A percentile compares a stretch with the other conserved stretches of the same genome.
phyloP scores from a whole-genome alignment of 2,329 filamentous ascomycete species.

The Fonsecaea multimorphosa region DNA sequence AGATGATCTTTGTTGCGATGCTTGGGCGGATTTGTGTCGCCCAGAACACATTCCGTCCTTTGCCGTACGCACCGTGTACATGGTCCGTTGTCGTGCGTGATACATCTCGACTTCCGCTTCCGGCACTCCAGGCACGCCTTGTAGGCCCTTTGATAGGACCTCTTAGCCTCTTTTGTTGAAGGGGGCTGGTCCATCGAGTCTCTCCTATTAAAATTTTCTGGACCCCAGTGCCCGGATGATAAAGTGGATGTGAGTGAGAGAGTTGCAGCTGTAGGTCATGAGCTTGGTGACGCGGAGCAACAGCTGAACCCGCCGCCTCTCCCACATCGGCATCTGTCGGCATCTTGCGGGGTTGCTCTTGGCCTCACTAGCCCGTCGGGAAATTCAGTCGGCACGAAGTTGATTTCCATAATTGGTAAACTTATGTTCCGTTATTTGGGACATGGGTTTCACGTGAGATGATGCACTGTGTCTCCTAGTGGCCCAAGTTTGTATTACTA shows the following conservation, averaged over 20 bases:
- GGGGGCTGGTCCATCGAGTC: not conserved
- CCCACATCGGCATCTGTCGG: not conserved
- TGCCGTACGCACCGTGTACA: conserved; percentile 59
- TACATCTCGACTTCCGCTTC: conserved; percentile 60
- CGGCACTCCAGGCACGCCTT: conserved; percentile 62
- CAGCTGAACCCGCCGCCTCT: not conserved
- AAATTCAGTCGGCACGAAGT: too few relatives aligned
- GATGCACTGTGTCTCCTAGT: not conserved
- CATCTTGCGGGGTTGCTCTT: too few relatives aligned
- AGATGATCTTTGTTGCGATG: not conserved
- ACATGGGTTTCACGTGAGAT: not conserved
- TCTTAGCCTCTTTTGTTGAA: conserved; percentile 36
- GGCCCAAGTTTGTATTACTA: not conserved
- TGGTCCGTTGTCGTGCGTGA: conserved; percentile 52
- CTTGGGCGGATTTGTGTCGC: conserved; percentile 67
- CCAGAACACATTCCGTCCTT: conserved; percentile 69
- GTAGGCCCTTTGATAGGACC: conserved; percentile 58
- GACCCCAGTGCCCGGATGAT: not conserved
- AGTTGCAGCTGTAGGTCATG: not conserved
- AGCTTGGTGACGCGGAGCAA: not conserved
- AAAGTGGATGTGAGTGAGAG: not conserved
- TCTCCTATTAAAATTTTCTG: not conserved
- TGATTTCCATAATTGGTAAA: too few relatives aligned
- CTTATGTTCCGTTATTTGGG: too few relatives aligned
- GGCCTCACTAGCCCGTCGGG: too few relatives aligned